Percentiles rank a stretch among this genome's conserved stretches.
Evolutionary conservation across 1,139 yeast genomes (phyloP).

Genomic region (Kodamaea sp.): DNA sequence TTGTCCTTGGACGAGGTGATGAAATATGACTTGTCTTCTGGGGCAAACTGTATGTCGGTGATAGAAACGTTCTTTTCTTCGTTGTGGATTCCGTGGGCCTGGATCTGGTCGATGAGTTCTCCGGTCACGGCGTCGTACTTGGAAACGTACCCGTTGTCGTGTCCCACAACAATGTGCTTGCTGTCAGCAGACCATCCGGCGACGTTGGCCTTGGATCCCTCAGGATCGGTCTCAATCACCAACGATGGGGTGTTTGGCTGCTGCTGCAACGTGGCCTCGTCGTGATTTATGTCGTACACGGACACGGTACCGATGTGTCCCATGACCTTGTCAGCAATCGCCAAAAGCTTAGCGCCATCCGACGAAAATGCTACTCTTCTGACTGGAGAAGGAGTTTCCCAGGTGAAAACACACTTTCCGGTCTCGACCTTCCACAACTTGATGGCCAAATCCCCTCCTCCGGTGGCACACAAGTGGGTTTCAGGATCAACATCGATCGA

Average conservation of each 20-base stretch:
- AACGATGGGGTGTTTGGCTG: conserved; percentile 55
- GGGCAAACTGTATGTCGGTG: conserved; percentile 88
- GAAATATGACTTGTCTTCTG: conserved; percentile 81
- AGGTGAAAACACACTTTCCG: conserved; percentile 75
- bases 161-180: conserved; percentile 78
- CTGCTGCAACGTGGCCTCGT: conserved; percentile 34
- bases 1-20: conserved; percentile 94
- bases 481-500: conserved; percentile 82
- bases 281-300: conserved; percentile 59
- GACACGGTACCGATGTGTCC: conserved; percentile 80
- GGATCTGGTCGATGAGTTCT: conserved; percentile 57
- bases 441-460: conserved; percentile 86
- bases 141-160: conserved; percentile 80
- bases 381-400: conserved; percentile 81
- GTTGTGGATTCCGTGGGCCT: conserved; percentile 63
- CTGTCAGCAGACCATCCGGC: conserved; percentile 88
- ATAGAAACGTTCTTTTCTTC: conserved; percentile 57
- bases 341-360: conserved; percentile 66
- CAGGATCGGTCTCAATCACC: conserved; percentile 63
- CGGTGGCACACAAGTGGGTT: conserved; percentile 75
- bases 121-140: conserved; percentile 81
- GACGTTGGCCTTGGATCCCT: conserved; percentile 69
- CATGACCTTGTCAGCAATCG: conserved; percentile 91
- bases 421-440: conserved; percentile 82
- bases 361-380: conserved; percentile 89